These are phyloP conservation scores for Chloranthus sessilifolius DNA, from an alignment of 164 flowering plant genomes.

Conservation along the genomic window DNA sequence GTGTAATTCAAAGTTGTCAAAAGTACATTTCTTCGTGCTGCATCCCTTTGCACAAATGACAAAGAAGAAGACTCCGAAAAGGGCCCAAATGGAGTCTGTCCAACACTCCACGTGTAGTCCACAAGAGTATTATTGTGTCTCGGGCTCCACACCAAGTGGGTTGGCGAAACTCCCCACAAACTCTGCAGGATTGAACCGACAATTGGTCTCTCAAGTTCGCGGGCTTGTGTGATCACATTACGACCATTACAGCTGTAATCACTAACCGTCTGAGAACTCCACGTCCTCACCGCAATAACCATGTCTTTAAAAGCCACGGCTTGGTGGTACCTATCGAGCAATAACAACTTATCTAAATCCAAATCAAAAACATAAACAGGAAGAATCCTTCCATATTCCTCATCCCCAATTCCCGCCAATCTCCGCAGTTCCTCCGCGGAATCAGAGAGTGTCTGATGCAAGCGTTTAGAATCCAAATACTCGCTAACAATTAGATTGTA, in stretches of 20 bases:
- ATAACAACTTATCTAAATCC: constrained; percentile 49
- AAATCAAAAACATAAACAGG: constrained; percentile 96
- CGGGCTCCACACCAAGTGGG: constrained; percentile 87
- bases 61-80: constrained; percentile 69
- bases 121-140: constrained; percentile 72
- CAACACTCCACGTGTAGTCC: constrained; percentile 97
- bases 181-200: constrained; percentile 92
- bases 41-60: constrained; percentile 95
- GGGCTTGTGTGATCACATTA: constrained; percentile 72
- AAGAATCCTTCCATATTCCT: constrained; percentile 62
- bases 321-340: constrained; percentile 92
- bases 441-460: constrained; percentile 78
- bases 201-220: constrained; percentile 83
- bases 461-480: constrained; percentile 87
- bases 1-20: constrained; percentile 72
- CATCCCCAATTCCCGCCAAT: constrained; percentile 52
- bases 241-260: constrained; percentile 95
- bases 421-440: constrained; percentile 67
- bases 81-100: constrained; percentile 98
- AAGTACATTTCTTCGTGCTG: constrained; percentile 81
- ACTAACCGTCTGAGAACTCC: constrained; percentile 83
- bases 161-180: constrained; percentile 99
- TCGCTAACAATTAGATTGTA: constrained; percentile 92
- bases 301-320: constrained; percentile 87
- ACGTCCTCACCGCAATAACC: constrained; percentile 94